Evolutionary conservation across 345 rosid genomes (phyloP).

Genomic region (Turnera subulata): DNA sequence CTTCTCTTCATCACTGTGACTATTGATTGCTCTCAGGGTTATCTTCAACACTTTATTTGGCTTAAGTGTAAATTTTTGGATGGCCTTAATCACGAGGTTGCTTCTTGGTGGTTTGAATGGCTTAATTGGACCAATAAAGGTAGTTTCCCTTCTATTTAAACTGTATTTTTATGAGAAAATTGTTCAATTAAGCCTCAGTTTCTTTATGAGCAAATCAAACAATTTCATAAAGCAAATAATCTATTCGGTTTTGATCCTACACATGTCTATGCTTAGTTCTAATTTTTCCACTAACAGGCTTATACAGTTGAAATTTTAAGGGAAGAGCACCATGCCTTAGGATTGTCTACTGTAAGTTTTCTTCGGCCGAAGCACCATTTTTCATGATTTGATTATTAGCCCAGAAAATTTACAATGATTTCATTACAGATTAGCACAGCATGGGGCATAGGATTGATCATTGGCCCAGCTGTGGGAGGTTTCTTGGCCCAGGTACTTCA

Average conservation of each 20-base stretch:
- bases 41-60: conserved; percentile 90
- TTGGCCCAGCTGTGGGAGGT: conserved; percentile 97
- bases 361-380: not conserved
- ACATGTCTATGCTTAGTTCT: no score
- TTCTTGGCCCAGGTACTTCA: conserved; percentile 96
- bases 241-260: no score
- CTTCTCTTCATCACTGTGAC: conserved; percentile 7
- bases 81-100: conserved; percentile 84
- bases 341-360: conserved; percentile 69
- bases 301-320: conserved; percentile 73
- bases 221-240: no score
- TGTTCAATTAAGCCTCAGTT: no score
- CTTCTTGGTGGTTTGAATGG: conserved; percentile 88
- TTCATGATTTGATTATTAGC: no score
- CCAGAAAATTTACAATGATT: no score
- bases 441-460: conserved; percentile 93
- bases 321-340: conserved; percentile 73
- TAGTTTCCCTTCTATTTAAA: conserved; percentile 10
- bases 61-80: conserved; percentile 82
- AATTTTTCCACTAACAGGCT: conserved; percentile 47
- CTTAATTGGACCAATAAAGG: conserved; percentile 91
- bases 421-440: conserved; percentile 74
- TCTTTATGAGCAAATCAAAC: no score
- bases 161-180: not conserved
- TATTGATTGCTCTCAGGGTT: conserved; percentile 63